Evolutionary conservation across 139 green algal species (phyloP).

Genomic region (Eudorina sp.): DNA sequence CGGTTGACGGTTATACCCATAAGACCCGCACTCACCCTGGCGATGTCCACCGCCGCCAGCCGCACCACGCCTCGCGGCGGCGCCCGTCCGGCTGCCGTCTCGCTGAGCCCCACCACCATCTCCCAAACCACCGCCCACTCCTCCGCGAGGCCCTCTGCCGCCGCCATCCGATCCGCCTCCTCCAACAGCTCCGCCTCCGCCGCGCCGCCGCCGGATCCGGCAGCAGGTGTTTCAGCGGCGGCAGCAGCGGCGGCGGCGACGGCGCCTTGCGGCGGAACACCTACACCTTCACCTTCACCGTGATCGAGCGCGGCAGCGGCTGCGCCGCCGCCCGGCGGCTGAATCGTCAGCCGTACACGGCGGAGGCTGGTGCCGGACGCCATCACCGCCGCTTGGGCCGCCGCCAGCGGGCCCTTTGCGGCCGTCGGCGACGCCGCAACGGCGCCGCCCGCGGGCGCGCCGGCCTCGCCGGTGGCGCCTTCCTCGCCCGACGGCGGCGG

Average conservation of each 20-base stretch:
- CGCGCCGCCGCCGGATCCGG: neutral
- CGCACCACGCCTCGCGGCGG: constrained; percentile 46
- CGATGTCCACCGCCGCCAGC: constrained; percentile 52
- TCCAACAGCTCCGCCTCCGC: constrained; percentile 31
- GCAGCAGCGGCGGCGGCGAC: neutral
- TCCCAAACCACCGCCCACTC: constrained; percentile 51
- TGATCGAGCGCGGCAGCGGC: neutral
- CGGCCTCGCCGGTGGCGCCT: neutral
- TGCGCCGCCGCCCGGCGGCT: constrained; percentile 6
- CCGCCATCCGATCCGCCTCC: constrained; percentile 52
- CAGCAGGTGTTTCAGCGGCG: neutral
- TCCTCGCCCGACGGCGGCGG: neutral
- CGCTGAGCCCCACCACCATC: constrained; percentile 37
- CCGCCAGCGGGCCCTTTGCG: neutral
- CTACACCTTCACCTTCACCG: neutral
- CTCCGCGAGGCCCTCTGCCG: constrained; percentile 43
- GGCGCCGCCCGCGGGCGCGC: neutral
- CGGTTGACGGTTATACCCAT: no score
- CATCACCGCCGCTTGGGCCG: neutral
- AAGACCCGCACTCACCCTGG: constrained; percentile 39
- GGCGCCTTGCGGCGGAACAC: no score
- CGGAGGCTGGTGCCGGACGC: neutral
- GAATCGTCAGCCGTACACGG: constrained; percentile 5
- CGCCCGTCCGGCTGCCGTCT: neutral
- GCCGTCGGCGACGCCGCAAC: neutral